Evolutionary conservation across 495 filamentous ascomycete species (phyloP).

Genomic region (Xylaria curta): DNA sequence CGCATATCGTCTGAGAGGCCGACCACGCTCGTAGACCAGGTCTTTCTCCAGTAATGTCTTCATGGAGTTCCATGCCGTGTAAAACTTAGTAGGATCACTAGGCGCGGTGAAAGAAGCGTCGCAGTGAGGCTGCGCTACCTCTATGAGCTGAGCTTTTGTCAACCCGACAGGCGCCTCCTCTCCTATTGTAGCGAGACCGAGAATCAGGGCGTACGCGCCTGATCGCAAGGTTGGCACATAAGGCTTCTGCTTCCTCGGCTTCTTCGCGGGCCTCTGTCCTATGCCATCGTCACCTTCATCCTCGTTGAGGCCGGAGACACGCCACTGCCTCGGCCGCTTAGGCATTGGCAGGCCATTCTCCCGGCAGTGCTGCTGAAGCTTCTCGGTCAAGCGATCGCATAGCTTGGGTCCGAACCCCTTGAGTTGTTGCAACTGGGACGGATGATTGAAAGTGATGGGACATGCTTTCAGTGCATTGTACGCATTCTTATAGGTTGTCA

Average conservation of each 20-base stretch:
- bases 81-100: constrained; percentile 69
- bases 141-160: constrained; percentile 73
- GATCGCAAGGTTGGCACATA: constrained; percentile 77
- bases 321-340: constrained; percentile 51
- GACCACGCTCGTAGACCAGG: constrained; percentile 72
- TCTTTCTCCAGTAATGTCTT: constrained; percentile 78
- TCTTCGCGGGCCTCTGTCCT: constrained; percentile 65
- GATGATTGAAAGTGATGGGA: constrained; percentile 75
- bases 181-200: constrained; percentile 67
- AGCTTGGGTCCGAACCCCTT: constrained; percentile 75
- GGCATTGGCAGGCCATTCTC: constrained; percentile 77
- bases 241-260: constrained; percentile 65
- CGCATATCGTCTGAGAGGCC: constrained; percentile 70
- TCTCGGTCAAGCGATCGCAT: constrained; percentile 72
- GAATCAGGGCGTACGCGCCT: constrained; percentile 75
- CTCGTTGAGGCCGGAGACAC: constrained; percentile 36
- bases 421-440: constrained; percentile 73
- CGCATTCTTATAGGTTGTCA: constrained; percentile 77
- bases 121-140: constrained; percentile 72
- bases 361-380: constrained; percentile 68
- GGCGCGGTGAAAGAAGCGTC: constrained; percentile 78
- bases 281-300: constrained; percentile 40
- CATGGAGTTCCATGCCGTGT: constrained; percentile 88
- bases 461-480: constrained; percentile 83
- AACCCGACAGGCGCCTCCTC: constrained; percentile 63